Evolutionary conservation across 352 stramenopile species (phyloP).

Genomic region (Phytophthora melonis): DNA sequence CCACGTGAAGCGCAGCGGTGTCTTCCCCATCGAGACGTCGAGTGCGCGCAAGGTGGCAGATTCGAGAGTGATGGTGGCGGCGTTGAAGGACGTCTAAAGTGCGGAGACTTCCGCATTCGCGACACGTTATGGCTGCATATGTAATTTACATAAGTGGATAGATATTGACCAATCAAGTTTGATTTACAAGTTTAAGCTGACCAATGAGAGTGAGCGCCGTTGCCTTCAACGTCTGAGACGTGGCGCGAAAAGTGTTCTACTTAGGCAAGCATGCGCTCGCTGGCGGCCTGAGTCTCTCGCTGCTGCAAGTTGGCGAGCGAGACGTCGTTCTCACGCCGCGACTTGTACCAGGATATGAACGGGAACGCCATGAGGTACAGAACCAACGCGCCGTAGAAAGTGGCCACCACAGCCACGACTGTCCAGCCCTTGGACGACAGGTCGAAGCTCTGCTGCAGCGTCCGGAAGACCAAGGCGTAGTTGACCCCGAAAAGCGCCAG

Average conservation of each 20-base stretch:
- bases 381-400: slow-evolving; percentile 28
- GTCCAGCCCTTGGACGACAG: slow-evolving; percentile 31
- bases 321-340: background rate
- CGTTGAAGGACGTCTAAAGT: slow-evolving; percentile 3
- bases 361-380: slow-evolving; percentile 33
- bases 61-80: slow-evolving; percentile 28
- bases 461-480: slow-evolving; percentile 70
- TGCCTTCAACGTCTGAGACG: slow-evolving; percentile 13
- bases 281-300: background rate
- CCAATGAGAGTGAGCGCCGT: slow-evolving; percentile 2
- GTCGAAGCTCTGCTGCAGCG: slow-evolving; percentile 46
- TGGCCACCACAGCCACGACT: slow-evolving; percentile 13
- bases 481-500: slow-evolving; percentile 69
- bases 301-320: background rate
- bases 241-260: slow-evolving; percentile 12
- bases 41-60: slow-evolving; percentile 13
- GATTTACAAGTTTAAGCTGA: slow-evolving; percentile 7
- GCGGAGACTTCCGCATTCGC: slow-evolving; percentile 1
- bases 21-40: slow-evolving; percentile 33
- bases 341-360: slow-evolving; percentile 30
- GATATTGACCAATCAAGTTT: slow-evolving; percentile 19
- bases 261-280: too few relatives aligned
- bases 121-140: slow-evolving; percentile 15
- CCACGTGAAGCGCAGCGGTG: slow-evolving; percentile 30
- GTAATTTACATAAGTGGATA: slow-evolving; percentile 12